phyloP scores from a whole-genome alignment of 2,329 filamentous ascomycete genomes.

The Sporothrix luriei region DNA sequence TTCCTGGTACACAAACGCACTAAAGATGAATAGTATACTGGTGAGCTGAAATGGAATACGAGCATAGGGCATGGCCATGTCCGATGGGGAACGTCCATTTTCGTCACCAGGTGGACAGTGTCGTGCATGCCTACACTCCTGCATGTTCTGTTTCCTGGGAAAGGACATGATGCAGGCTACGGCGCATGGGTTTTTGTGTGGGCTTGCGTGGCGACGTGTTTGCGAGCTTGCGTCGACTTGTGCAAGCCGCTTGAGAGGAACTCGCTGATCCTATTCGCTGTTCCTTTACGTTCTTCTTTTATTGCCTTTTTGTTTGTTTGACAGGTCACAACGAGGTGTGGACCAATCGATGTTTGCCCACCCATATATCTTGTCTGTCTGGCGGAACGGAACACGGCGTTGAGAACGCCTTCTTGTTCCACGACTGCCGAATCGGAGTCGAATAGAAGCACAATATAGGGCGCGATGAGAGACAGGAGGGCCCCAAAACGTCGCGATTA shows the following conservation, averaged over 20 bases:
- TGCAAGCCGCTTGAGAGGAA: neutral
- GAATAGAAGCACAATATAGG: neutral
- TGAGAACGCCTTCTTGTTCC: slow-evolving; percentile 1
- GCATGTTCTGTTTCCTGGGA: neutral
- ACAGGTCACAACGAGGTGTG: neutral
- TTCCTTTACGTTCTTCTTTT: neutral
- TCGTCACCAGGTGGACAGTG: slow-evolving; percentile 11
- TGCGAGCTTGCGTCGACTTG: slow-evolving; percentile 4
- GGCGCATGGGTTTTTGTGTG: slow-evolving; percentile 4
- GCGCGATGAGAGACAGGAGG: neutral
- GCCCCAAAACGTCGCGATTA: neutral
- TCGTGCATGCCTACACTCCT: neutral
- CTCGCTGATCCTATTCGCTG: no score
- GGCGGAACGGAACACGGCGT: neutral
- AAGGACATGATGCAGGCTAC: neutral
- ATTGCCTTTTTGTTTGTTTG: neutral
- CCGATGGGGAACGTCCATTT: slow-evolving; percentile 30
- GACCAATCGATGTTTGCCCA: neutral
- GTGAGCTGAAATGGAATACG: neutral
- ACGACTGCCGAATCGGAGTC: slow-evolving; percentile 13
- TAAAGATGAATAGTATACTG: neutral
- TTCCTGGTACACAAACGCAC: no score
- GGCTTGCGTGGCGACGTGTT: slow-evolving; percentile 4
- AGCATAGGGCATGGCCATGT: slow-evolving; percentile 1
- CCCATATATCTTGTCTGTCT: neutral